Base-by-base conservation (phyloP, 306 rosid species). In the Fragaria ananassa region DNA sequence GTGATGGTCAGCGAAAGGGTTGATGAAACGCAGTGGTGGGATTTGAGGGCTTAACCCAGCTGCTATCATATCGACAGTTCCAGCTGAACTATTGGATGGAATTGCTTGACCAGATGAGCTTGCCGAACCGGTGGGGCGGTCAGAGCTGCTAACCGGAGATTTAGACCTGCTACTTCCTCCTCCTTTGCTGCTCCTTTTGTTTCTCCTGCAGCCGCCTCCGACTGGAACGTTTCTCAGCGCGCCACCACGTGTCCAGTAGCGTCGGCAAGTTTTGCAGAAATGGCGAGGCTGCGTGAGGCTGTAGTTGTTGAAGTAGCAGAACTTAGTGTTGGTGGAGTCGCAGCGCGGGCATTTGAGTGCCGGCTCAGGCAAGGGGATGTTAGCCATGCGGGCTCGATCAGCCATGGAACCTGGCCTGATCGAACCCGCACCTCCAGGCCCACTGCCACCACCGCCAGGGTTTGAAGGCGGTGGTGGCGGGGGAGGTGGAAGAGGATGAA, bases 231-330 rank as follows among this genome's bases (percentile, higher is more conserved):
- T 94, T 14, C 98, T 50, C 17, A 89, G 80, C 7, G 97, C 88
- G 0, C 98, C 98, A 0, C 97, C 97, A 17, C 93, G 62, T 0
- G 98, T 94, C 98, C 98, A 94, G 82, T 94, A 94, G 83, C 98
- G 81, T 71, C 93, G 75, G 50, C 98, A 91, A 17, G 97, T 82
- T 89, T 94, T 94, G 88, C 98, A 94, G 64, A 94, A 94, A 88
- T 94, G 98, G 56, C 97, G 92, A 1, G 98, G 98, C 83, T 94
- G 98, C 2, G 98, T 65, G 76, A 91, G 96, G 82, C 91, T 94
- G 81, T 94, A 93, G 82, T 93, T 93, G 89, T 93, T 93, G 86
- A 83, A 93, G 81, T 93, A 93, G 81, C 98, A 93, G 79, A 93
- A 93, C 70, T 93, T 93, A 17, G 98, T 93, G 88, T 93, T 91